Conservation (phyloP, 2,329 filamentous ascomycete genomes). For the Paramyrothecium sp. region DNA sequence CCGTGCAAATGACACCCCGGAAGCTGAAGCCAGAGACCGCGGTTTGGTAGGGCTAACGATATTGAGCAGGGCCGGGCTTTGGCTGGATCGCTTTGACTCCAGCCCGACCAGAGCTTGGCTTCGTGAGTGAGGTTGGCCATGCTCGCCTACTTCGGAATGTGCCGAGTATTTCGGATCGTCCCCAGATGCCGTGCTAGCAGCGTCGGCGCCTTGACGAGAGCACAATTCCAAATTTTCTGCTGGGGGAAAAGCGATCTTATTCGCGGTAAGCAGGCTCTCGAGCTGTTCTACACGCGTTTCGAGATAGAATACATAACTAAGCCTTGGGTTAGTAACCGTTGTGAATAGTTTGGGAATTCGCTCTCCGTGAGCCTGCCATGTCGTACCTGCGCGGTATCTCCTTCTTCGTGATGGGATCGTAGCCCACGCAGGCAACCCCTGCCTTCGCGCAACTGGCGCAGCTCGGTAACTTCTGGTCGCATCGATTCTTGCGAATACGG, state of each 20-base stretch:
- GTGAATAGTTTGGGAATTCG: conserved; percentile 31
- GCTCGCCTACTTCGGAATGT: conserved; percentile 27
- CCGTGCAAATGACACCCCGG: conserved; percentile 89
- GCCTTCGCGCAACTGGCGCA: conserved; percentile 93
- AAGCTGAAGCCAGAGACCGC: conserved; percentile 78
- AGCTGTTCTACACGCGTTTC: conserved; percentile 84
- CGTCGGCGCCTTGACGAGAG: conserved; percentile 45
- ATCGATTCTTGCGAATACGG: conserved; percentile 87
- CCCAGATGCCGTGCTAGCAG: conserved; percentile 25
- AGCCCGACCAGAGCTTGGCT: conserved; percentile 28
- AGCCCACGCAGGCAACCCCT: conserved; percentile 87
- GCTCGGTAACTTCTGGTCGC: conserved; percentile 87
- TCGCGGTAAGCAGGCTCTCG: conserved; percentile 69
- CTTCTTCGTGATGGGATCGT: conserved; percentile 93
- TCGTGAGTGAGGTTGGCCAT: conserved; percentile 20
- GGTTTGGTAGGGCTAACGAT: conserved; percentile 77
- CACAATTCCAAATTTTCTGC: conserved; percentile 67
- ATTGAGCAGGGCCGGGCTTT: conserved; percentile 59
- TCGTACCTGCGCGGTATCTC: conserved; percentile 90
- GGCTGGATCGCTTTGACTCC: conserved; percentile 32
- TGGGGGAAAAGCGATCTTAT: conserved; percentile 70
- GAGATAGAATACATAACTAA: conserved; percentile 89
- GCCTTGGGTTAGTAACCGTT: conserved; percentile 14
- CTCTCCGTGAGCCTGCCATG: not conserved
- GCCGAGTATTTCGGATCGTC: conserved; percentile 31